A percentile compares a stretch with the other conserved stretches of the same genome.
phyloP scores from a whole-genome alignment of 768 basidiomycete species.

The Boletus reticulatus region DNA sequence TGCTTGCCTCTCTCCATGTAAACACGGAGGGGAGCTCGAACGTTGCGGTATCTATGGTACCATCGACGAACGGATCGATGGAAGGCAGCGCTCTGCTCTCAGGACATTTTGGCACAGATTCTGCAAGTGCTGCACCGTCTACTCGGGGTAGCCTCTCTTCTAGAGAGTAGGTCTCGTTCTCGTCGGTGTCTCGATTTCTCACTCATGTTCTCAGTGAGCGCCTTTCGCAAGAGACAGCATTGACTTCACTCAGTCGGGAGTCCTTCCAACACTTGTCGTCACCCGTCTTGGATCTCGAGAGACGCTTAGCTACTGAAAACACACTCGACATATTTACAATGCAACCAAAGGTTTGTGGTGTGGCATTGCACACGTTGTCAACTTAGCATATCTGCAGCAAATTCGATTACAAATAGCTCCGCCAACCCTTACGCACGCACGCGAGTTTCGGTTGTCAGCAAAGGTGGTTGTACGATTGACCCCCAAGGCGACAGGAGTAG shows the following conservation, averaged over 20 bases:
- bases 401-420: slow-evolving; percentile 91
- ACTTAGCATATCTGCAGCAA: slow-evolving; percentile 46
- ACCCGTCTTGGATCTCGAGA: slow-evolving; percentile 77
- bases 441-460: slow-evolving; percentile 69
- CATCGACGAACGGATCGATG: background rate
- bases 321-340: slow-evolving; percentile 96
- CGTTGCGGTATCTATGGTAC: background rate
- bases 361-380: background rate
- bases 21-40: background rate
- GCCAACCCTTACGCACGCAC: slow-evolving; percentile 70
- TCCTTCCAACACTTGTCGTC: slow-evolving; percentile 52
- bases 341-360: slow-evolving; percentile 70
- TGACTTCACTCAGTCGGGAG: slow-evolving; percentile 50
- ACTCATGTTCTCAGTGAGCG: slow-evolving; percentile 44
- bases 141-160: slow-evolving; percentile 51
- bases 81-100: slow-evolving; percentile 14
- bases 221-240: slow-evolving; percentile 56
- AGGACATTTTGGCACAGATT: slow-evolving; percentile 21
- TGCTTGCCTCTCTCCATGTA: background rate
- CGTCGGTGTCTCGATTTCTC: slow-evolving; percentile 3
- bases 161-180: slow-evolving; percentile 45
- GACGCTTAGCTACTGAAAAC: slow-evolving; percentile 68
- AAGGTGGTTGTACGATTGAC: slow-evolving; percentile 76
- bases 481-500: slow-evolving; percentile 69
- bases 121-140: slow-evolving; percentile 52